phyloP scores from a whole-genome alignment of 1,284 basidiomycete genomes.

The Cutaneotrichosporon dermatis region DNA sequence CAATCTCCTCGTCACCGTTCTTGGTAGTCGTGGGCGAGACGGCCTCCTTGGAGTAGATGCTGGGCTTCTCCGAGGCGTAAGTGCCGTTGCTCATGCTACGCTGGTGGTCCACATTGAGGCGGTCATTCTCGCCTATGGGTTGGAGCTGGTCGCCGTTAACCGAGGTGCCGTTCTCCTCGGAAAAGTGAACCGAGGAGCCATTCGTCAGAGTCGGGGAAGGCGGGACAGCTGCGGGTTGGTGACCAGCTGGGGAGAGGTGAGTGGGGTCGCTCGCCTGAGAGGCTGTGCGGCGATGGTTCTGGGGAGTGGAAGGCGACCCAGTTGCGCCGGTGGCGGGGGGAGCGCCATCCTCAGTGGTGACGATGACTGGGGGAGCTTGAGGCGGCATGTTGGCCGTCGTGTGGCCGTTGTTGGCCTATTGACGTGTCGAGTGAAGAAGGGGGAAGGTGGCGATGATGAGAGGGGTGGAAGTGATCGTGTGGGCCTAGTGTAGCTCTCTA shows the following conservation, averaged over 20 bases:
- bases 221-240: slow-evolving; percentile 8
- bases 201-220: slow-evolving; percentile 41
- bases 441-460: too few relatives aligned
- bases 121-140: slow-evolving; percentile 51
- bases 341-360: slow-evolving; percentile 38
- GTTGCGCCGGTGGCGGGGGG: slow-evolving; percentile 1
- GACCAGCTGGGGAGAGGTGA: slow-evolving; percentile 27
- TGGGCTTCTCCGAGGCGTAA: slow-evolving; percentile 19
- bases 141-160: slow-evolving; percentile 55
- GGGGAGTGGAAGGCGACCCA: slow-evolving; percentile 10
- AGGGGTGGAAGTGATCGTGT: too few relatives aligned
- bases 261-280: slow-evolving; percentile 19
- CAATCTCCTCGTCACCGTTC: slow-evolving; percentile 1
- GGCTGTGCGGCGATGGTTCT: slow-evolving; percentile 12
- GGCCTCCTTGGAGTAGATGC: not conserved
- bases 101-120: slow-evolving; percentile 17
- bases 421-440: too few relatives aligned
- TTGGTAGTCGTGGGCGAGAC: slow-evolving; percentile 1
- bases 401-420: too few relatives aligned
- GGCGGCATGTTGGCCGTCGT: slow-evolving; percentile 8
- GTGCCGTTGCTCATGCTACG: slow-evolving; percentile 31
- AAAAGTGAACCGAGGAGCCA: slow-evolving; percentile 37
- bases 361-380: slow-evolving; percentile 31
- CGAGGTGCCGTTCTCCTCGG: slow-evolving; percentile 32
- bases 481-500: too few relatives aligned